Percentiles rank a stretch among this genome's conserved stretches.
phyloP scores from a whole-genome alignment of 805 yeast species.

The Metschnikowia continentalis region DNA sequence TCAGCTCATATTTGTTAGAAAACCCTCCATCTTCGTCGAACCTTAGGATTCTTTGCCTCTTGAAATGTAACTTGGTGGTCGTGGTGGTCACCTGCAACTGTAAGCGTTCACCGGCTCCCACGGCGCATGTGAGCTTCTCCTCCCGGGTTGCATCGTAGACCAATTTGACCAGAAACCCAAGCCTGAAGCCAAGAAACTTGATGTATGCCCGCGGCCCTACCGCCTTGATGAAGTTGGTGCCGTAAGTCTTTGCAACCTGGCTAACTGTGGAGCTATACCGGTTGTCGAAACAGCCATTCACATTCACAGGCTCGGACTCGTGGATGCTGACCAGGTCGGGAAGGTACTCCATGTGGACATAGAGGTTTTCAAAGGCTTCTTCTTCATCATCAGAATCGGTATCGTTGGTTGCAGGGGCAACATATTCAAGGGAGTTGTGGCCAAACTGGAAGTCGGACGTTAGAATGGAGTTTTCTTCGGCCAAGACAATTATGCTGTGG shows the following conservation, averaged over 20 bases:
- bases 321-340: background rate
- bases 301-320: background rate
- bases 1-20: background rate
- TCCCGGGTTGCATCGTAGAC: constrained; percentile 2
- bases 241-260: constrained; percentile 4
- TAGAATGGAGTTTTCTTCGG: constrained; percentile 9
- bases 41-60: background rate
- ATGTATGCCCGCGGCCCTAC: constrained; percentile 5
- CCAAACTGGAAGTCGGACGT: background rate
- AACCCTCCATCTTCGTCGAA: background rate
- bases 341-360: background rate
- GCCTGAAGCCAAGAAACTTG: constrained; percentile 3
- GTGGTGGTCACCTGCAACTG: constrained; percentile 12
- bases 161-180: background rate
- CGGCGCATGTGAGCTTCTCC: constrained; percentile 13
- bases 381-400: background rate
- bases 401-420: background rate
- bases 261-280: constrained; percentile 12
- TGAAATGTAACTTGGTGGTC: constrained; percentile 2
- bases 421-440: background rate
- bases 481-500: constrained; percentile 7
- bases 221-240: background rate
- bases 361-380: background rate
- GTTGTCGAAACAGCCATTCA: constrained; percentile 16
- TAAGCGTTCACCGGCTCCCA: constrained; percentile 11